These are phyloP conservation scores for Aegilops bicornis DNA, from an alignment of 176 grass and related monocot species.

Conservation along the genomic window DNA sequence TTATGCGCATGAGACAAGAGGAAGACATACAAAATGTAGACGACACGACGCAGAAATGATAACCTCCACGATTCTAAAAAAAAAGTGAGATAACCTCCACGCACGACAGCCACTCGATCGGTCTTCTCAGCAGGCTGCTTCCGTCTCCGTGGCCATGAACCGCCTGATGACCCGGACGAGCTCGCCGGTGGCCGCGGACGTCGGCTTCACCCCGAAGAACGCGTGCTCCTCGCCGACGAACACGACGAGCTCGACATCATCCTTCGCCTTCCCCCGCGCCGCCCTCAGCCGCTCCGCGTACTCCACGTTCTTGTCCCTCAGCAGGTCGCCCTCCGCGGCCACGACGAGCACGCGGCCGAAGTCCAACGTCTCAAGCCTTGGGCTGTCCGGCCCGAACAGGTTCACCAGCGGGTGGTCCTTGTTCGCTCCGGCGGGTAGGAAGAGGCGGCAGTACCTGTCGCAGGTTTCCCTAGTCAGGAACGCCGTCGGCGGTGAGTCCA, in stretches of 20 bases:
- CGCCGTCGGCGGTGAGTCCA: slow-evolving; percentile 26
- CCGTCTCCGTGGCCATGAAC: slow-evolving; percentile 26
- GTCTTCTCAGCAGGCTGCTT: not conserved
- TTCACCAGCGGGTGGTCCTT: too few species aligned
- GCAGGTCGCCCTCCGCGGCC: slow-evolving; percentile 33
- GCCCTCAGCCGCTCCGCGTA: slow-evolving; percentile 42
- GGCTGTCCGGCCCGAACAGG: too few species aligned
- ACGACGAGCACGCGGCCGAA: slow-evolving; percentile 39
- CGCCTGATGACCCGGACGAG: slow-evolving; percentile 40
- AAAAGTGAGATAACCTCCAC: not conserved
- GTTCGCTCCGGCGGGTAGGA: too few species aligned
- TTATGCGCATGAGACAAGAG: not conserved
- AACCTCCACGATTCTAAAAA: not conserved
- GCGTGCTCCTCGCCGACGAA: too few species aligned
- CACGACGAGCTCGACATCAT: too few species aligned
- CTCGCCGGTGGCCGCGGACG: slow-evolving; percentile 44
- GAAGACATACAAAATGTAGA: not conserved
- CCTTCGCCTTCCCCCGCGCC: slow-evolving; percentile 4
- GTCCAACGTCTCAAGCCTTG: slow-evolving; percentile 2
- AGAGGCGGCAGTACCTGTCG: not conserved
- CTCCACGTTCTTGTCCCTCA: slow-evolving; percentile 41
- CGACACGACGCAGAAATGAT: not conserved
- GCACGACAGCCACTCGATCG: not conserved
- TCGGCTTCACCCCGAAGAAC: slow-evolving; percentile 25
- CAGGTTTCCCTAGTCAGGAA: slow-evolving; percentile 30